Evolutionary conservation across 768 basidiomycete genomes (phyloP).

Genomic region (Mycena capillaripes): DNA sequence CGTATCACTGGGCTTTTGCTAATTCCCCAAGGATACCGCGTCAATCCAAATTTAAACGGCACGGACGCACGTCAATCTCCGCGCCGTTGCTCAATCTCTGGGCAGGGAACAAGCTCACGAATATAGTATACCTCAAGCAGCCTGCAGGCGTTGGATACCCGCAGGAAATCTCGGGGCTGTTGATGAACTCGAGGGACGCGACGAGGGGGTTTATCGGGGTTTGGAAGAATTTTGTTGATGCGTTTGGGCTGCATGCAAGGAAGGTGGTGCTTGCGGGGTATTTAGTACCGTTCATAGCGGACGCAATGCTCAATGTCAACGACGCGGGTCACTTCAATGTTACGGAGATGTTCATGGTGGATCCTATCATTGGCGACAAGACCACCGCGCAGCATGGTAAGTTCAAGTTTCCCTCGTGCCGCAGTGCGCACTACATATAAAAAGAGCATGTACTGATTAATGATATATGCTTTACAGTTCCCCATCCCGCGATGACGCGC

Average conservation of each 20-base stretch:
- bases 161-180: no score
- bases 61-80: neutral
- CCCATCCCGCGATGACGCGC: neutral
- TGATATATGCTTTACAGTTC: neutral
- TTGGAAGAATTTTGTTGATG: slow-evolving; percentile 13
- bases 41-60: neutral
- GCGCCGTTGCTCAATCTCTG: neutral
- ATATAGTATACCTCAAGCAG: no score
- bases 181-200: neutral
- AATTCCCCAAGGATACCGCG: slow-evolving; percentile 1
- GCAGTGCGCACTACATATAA: no score
- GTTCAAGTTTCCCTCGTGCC: no score
- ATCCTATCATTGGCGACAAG: neutral
- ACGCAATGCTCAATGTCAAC: neutral
- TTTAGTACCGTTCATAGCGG: slow-evolving; percentile 9
- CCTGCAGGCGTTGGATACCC: no score
- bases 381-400: neutral
- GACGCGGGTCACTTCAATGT: neutral
- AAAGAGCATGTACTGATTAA: no score
- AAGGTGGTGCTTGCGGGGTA: neutral
- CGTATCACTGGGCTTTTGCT: neutral
- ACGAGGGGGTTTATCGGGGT: slow-evolving; percentile 4
- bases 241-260: slow-evolving; percentile 1
- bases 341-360: neutral
- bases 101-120: neutral